Base-by-base conservation (phyloP, 495 filamentous ascomycete genomes). In the Penicillium paradoxum region DNA sequence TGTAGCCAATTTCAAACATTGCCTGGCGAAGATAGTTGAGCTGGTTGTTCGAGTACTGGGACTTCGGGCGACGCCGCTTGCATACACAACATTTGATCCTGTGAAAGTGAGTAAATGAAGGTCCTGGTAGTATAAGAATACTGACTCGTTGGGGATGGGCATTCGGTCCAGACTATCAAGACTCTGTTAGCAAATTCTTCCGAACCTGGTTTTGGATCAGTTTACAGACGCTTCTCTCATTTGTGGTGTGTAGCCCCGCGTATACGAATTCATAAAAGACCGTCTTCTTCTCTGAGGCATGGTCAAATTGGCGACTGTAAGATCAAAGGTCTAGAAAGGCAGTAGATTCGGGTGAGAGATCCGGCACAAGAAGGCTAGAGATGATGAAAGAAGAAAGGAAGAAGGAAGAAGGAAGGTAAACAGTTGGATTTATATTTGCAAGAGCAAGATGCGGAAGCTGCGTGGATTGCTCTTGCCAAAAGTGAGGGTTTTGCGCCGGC, bases 61-160 rank as follows among this genome's bases (percentile, higher is more conserved):
- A 48, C 10, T 37, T 9, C 4, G 38, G 27, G 6, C 24, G 27
- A 34, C 9, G 14, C 27, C 17, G 40, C 7, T 51, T 41, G 49
- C 49, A 51, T 5, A 51, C 49, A 27, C 39, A 42, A 11, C 49
- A 51, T 32, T 15, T 51, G 19, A 51, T 51, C 17, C 49, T 51
- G 21, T 32, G 14, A 32, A 21, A 13, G 29, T 51, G 17, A 43
- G 49, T 10, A 14, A 24, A 6, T 14, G 14, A 34, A 36, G 7
- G 18, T 2, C 27, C 8, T 13, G 21, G 13, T 24, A 10, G 32
- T 3, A 36, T 48, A n/a, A 14, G 4, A 18, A 36, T 36, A 48
- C 45, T 48, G 8, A 48, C 45, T 25, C 32, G 13, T 15, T 25
- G 7, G 45, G 45, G 3, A 48, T 34, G 0, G 30, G 18, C 14